Percentiles rank a stretch among this genome's conserved stretches.
phyloP scores from a whole-genome alignment of 2,329 filamentous ascomycete genomes.

The Pseudogymnoascus sp. region DNA sequence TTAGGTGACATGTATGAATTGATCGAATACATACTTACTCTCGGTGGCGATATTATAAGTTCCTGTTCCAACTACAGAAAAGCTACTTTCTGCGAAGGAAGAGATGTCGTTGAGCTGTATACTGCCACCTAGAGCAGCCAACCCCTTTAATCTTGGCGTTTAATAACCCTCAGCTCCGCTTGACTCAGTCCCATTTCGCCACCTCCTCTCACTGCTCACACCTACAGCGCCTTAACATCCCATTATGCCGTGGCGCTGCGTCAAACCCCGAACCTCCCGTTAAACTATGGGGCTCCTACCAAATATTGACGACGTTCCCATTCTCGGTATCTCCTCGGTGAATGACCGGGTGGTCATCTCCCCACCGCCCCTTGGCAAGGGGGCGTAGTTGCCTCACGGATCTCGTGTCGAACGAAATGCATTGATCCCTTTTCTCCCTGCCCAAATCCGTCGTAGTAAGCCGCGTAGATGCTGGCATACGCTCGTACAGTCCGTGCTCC shows the following conservation, averaged over 20 bases:
- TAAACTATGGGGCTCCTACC: neutral
- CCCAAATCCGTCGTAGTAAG: neutral
- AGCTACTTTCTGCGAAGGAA: neutral
- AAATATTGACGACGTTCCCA: neutral
- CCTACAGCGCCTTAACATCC: neutral
- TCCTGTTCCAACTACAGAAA: neutral
- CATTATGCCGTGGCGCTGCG: neutral
- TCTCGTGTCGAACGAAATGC: neutral
- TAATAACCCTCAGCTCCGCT: neutral
- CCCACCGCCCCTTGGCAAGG: neutral
- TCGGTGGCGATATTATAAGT: neutral
- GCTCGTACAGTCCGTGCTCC: neutral
- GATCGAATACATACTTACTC: neutral
- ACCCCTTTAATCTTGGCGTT: neutral
- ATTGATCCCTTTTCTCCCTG: neutral
- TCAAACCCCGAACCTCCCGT: neutral
- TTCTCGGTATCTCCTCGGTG: neutral
- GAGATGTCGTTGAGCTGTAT: neutral
- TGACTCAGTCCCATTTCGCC: neutral
- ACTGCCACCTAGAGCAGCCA: neutral
- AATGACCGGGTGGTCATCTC: neutral
- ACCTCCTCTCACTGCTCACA: neutral
- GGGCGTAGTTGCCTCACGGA: neutral
- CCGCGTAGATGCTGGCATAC: neutral
- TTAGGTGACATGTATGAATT: neutral